Base-by-base conservation (phyloP, 495 filamentous ascomycete genomes). In the Trichoderma parareesei region DNA sequence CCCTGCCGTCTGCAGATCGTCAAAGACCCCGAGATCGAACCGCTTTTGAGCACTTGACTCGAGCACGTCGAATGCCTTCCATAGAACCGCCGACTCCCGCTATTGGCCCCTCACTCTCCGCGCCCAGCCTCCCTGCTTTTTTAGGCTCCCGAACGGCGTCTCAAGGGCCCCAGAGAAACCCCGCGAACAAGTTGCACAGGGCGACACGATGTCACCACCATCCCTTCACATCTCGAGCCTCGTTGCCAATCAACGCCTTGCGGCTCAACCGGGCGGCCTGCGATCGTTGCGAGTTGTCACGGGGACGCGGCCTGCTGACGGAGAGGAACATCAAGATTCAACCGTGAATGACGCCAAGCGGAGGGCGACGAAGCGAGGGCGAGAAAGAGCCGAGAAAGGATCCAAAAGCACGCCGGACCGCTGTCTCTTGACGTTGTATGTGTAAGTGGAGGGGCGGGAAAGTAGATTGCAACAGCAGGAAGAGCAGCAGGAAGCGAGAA, bases 111-210 rank as follows among this genome's bases (percentile, higher is more conserved):
- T 27, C 27, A 27, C 27, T 27, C 27, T 27, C 27, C 5, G 46
- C 46, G 46, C 53, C 53, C 27, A 57, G 53, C 53, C 53, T 49
- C 49, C 53, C 53, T 57, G 53, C 53, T 57, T 55, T 55, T 55
- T 57, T 14, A 48, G 44, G 44, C 44, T 48, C 13, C 44, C 16
- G 5, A 16, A 48, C 13, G 33, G 27, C 53, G 53, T 57, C 33
- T 37, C 53, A 38, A 9, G 53, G 27, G 27, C 13, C 53, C 53
- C 53, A 35, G 14, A 48, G n/a, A 57, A 37, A 57, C 53, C 53
- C 53, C 53, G 53, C 53, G 4, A 27, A 10, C 10, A 10, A 57
- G 53, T 57, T 27, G 53, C 27, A 57, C 53, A 14, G 33, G 18
- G 48, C 16, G 7, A 38, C 53, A 38, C 53, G 53, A 57, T 57